Evolutionary conservation across 2,329 filamentous ascomycete genomes (phyloP), one percentile per base, ranked within the genome.

Genomic region (Aureobasidium sp.): DNA sequence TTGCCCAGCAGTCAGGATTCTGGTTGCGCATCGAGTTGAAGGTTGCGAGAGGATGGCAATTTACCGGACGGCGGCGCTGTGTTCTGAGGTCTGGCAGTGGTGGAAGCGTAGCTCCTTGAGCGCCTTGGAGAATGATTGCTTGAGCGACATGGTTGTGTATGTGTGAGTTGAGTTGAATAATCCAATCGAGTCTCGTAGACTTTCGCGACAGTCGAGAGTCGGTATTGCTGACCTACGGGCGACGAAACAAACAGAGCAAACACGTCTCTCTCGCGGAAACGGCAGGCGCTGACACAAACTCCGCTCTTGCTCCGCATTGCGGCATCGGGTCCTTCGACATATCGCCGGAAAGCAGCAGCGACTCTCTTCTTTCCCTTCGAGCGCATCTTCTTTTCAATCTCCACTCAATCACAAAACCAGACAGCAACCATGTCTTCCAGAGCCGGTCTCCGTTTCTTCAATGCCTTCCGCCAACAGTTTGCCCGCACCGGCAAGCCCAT

Each of bases 21-120:
- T 26, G 36, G 24, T 41, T 51, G 20, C 32, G 37, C 17, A 29
- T 39, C 15, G 34, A 13, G 8, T 37, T 24, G 56, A 24, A n/a
- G 15, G 41, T 57, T 27, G 39, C 27, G 13, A 47, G 24, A 29
- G 32, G 34, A 47, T 59, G 43, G 44, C 24, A 44, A 48, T n/a
- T 59, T 81, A 96, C 94, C 94, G 87, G 67, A 90, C 88, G 66
- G 90, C 87, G 71, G 90, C 89, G 81, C 93, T 96, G 74, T 91
- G 87, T 75, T 96, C 89, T 68, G 89, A 90, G 59, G 90, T 92
- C 79, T 97, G 93, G 82, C 94, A 97, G 81, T 97, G 93, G 71
- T 96, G 84, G 80, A 99, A 99, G 75, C 94, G 89, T 75, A 99
- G 84, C 83, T 99, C 94, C 83, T 92, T 96, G 75, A 99, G 83